phyloP scores from a whole-genome alignment of 2,329 filamentous ascomycete species.

The Botrytis medusae region DNA sequence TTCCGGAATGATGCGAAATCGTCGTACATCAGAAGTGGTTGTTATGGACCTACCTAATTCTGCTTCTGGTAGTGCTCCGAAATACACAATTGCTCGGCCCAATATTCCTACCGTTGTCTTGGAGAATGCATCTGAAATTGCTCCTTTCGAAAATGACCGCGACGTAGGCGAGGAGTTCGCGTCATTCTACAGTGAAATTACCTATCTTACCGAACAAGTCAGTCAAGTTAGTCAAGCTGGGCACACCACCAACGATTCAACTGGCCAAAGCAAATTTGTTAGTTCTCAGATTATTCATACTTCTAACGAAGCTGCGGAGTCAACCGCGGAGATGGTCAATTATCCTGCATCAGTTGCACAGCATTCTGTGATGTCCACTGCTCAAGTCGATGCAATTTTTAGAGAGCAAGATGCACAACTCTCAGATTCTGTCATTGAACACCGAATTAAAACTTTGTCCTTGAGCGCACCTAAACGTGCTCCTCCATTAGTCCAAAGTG shows the following conservation, averaged over 20 bases:
- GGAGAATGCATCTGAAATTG: neutral
- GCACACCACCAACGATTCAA: neutral
- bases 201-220: neutral
- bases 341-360: neutral
- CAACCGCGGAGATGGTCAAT: neutral
- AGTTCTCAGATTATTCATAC: no score
- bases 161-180: conserved; percentile 1
- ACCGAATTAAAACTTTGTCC: neutral
- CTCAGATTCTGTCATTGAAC: neutral
- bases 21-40: neutral
- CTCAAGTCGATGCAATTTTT: neutral
- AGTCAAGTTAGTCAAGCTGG: neutral
- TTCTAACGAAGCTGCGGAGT: neutral
- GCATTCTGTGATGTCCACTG: neutral
- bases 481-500: neutral
- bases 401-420: neutral
- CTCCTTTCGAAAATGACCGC: neutral
- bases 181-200: neutral
- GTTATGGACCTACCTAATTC: no score
- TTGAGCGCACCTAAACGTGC: neutral
- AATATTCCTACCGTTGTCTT: neutral
- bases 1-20: conserved; percentile 7
- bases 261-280: neutral
- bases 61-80: neutral
- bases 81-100: neutral